A percentile compares a stretch with the other conserved stretches of the same genome.
phyloP scores from a whole-genome alignment of 1,139 yeast genomes.

The Nakaseomyces delphensis region DNA sequence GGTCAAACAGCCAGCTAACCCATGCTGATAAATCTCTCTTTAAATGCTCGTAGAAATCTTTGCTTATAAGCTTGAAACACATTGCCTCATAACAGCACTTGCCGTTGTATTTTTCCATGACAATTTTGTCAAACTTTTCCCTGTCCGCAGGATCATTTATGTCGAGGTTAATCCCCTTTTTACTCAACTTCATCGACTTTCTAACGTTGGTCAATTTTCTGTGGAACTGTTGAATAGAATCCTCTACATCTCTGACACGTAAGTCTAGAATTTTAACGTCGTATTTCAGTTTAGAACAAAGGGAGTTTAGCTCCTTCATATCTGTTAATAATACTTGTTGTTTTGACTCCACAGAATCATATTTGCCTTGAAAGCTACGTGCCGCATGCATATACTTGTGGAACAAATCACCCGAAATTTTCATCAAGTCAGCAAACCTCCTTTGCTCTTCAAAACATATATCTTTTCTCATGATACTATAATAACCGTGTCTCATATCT shows the following conservation, averaged over 20 bases:
- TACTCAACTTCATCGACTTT: constrained; percentile 17
- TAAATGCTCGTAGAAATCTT: constrained; percentile 12
- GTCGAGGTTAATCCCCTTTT: constrained; percentile 14
- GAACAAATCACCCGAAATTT: constrained; percentile 14
- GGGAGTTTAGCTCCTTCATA: constrained; percentile 54
- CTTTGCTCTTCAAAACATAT: constrained; percentile 9
- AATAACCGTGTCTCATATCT: constrained; percentile 12
- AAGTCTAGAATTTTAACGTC: constrained; percentile 66
- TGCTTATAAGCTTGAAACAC: constrained; percentile 15
- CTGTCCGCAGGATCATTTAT: constrained; percentile 15
- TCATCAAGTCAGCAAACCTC: constrained; percentile 12
- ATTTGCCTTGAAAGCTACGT: constrained; percentile 32
- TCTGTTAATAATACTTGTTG: constrained; percentile 39
- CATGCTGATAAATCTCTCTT: constrained; percentile 14
- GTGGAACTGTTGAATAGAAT: constrained; percentile 48
- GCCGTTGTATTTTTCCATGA: constrained; percentile 12
- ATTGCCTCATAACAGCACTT: constrained; percentile 17
- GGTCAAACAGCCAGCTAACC: constrained; percentile 18
- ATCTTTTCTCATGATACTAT: constrained; percentile 8
- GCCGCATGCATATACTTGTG: constrained; percentile 32
- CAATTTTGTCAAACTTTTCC: constrained; percentile 17
- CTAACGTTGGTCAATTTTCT: constrained; percentile 36
- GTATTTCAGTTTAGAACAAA: constrained; percentile 69
- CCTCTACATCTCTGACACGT: constrained; percentile 75
- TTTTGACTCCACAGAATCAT: constrained; percentile 29